Base-by-base conservation (phyloP, 257 asterid genomes). In the Solanum tarijense region DNA sequence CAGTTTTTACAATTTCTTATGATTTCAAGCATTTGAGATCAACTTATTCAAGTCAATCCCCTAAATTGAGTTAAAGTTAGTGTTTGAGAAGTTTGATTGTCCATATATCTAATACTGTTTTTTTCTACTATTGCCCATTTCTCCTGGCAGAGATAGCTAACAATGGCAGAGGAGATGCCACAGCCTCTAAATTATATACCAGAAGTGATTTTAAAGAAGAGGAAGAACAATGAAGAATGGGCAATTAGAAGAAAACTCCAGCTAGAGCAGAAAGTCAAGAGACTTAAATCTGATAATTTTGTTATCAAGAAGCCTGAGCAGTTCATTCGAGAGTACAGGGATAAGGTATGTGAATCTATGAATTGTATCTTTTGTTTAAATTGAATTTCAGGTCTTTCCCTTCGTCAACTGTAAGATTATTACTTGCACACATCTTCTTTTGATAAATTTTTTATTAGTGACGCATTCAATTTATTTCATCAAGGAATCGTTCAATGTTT, bases 211-310 rank as follows among this genome's bases (percentile, higher is more conserved):
- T 83, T 97, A 92, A 95, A 97, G 96, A 96, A 96, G 92, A 93
- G 99, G 93, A 97, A 90, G 93, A 96, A 90, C 92, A 97, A 95
- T 86, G 99, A 97, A 90, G 92, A 93, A 72, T 96, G 99, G 99
- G 98, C 98, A 12, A 90, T 97, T 68, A 92, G 89, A 62, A 95
- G 98, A 89, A 97, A 93, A 82, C 90, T 92, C 83, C 98, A 94
- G 89, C 38, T 91, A 48, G 92, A 95, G 88, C 98, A 96, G 93
- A 92, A 92, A 92, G 94, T 87, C 38, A 95, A 93, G 92, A 92
- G 92, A 79, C 92, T 32, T 34, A 96, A 94, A 82, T 69, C 96
- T 43, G 89, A 86, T 74, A 94, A 31, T 71, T 85, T 88, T 62
- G 84, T 89, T 88, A 92, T 96, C 84, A 97, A 95, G 91, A 97